Conservation (phyloP, 2,329 filamentous ascomycete species). For the Fusarium secorum region DNA sequence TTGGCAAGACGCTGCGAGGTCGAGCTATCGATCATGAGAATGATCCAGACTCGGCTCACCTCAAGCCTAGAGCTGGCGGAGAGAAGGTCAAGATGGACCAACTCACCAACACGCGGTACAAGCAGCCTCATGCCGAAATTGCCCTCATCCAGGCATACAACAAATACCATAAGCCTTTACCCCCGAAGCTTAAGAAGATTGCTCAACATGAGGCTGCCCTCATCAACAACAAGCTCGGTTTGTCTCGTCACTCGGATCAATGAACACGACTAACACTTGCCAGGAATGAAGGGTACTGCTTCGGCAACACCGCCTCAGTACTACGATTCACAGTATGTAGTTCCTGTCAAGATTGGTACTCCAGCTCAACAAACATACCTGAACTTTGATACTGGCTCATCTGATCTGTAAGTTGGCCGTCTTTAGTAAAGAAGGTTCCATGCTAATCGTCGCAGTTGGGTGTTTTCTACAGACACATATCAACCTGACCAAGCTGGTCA, state of each 20-base stretch:
- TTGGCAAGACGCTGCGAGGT: not conserved
- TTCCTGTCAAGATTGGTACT: constrained; percentile 69
- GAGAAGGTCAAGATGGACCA: constrained; percentile 44
- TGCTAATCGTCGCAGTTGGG: constrained; percentile 63
- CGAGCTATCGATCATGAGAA: constrained; percentile 1
- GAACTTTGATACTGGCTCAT: constrained; percentile 71
- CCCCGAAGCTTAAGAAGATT: constrained; percentile 39
- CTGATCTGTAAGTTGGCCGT: constrained; percentile 56
- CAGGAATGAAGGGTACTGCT: constrained; percentile 37
- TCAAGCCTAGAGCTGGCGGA: constrained; percentile 4
- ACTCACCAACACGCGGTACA: constrained; percentile 47
- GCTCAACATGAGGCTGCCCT: constrained; percentile 24
- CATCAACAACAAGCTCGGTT: constrained; percentile 39
- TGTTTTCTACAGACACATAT: constrained; percentile 68
- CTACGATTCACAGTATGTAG: constrained; percentile 65
- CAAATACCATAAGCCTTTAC: constrained; percentile 49
- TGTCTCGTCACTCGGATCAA: not conserved
- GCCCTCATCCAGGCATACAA: constrained; percentile 45
- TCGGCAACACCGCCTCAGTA: constrained; percentile 43
- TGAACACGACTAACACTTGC: not conserved
- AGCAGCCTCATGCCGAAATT: constrained; percentile 44
- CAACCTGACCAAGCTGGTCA: constrained; percentile 59
- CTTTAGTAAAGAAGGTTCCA: accelerated
- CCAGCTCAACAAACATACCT: constrained; percentile 65
- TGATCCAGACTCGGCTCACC: constrained; percentile 7